Base-by-base conservation (phyloP, 2,329 filamentous ascomycete species). In the Alternaria dauci region DNA sequence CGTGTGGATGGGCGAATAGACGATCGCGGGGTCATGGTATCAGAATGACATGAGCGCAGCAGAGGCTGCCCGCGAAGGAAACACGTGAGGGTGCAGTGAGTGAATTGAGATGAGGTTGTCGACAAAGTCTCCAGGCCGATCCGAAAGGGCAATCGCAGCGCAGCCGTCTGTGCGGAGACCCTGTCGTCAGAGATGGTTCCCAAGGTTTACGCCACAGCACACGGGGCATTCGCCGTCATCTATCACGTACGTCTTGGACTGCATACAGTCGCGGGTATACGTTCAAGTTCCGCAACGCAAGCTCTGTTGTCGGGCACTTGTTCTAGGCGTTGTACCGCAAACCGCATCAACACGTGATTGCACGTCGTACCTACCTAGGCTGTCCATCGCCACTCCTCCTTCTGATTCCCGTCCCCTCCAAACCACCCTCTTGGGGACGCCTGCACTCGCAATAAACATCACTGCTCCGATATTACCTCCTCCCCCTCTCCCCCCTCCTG, bases 11-110 rank as follows among this genome's bases (percentile, higher is more conserved):
- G 64, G 65, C 60, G 61, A 63, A 54, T 55, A 53, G 62, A 61
- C 59, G 66, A 61, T 59, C 61, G 65, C 66, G 72, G 66, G 65
- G 68, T 69, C 73, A 76, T 76, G 65, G 69, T 72, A 73, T 73
- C 71, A 76, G 66, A 69, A 75, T 64, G 70, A 72, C 75, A 77
- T 75, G 67, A 71, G 74, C 68, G 73, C 73, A 71, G 69, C 57
- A 61, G 57, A 65, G 68, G 63, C 68, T 69, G 70, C 69, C 68
- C 70, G 71, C 59, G 55, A 51, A 53, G 51, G 56, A 54, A 57
- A 58, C 46, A 55, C 46, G 61, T 44, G 48, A 30, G 55, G 53
- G 52, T 51, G 61, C n/a, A 52, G 58, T 57, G 56, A 39, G 58
- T 61, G 59, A 39, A 48, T 51, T 52, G 51, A 11, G 46, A 6